phyloP scores from a whole-genome alignment of 345 rosid species.

The Euphorbia tirucalli region DNA sequence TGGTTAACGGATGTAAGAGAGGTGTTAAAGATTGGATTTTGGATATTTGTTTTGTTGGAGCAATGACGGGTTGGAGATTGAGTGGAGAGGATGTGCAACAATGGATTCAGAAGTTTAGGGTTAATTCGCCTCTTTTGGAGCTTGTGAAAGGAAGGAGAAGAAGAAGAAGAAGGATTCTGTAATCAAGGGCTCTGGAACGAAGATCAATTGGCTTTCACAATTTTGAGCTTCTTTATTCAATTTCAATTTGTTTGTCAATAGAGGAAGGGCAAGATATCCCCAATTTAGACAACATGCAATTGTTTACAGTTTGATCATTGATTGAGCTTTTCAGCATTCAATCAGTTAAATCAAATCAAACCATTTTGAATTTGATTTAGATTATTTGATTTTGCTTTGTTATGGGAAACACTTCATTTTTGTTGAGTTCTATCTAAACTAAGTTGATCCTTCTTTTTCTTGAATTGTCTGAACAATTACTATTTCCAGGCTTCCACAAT shows the following conservation, averaged over 20 bases:
- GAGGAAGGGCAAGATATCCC: background rate
- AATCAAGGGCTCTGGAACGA: background rate
- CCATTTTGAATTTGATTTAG: too few species aligned
- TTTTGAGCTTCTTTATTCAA: background rate
- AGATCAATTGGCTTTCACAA: background rate
- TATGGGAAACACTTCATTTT: too few species aligned
- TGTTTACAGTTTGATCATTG: background rate
- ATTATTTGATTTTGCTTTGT: too few species aligned
- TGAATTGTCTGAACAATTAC: too few species aligned
- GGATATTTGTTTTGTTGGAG: conserved; percentile 35
- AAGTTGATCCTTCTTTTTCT: too few species aligned
- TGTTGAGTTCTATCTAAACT: too few species aligned
- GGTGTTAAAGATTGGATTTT: conserved; percentile 34
- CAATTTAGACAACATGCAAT: background rate
- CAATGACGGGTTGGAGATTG: conserved; percentile 28
- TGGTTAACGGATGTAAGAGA: conserved; percentile 19
- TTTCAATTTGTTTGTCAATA: background rate
- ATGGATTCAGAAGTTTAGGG: conserved; percentile 25
- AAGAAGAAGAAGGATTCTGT: conserved; percentile 25
- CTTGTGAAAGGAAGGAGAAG: conserved; percentile 30
- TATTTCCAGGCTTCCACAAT: too few species aligned
- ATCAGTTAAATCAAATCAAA: too few species aligned
- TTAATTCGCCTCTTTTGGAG: conserved; percentile 25
- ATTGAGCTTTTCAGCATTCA: background rate
- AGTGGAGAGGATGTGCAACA: conserved; percentile 28